These are phyloP conservation scores for Aspergillus novoparasiticus DNA, from an alignment of 2,329 filamentous ascomycete species.

Conservation along the genomic window DNA sequence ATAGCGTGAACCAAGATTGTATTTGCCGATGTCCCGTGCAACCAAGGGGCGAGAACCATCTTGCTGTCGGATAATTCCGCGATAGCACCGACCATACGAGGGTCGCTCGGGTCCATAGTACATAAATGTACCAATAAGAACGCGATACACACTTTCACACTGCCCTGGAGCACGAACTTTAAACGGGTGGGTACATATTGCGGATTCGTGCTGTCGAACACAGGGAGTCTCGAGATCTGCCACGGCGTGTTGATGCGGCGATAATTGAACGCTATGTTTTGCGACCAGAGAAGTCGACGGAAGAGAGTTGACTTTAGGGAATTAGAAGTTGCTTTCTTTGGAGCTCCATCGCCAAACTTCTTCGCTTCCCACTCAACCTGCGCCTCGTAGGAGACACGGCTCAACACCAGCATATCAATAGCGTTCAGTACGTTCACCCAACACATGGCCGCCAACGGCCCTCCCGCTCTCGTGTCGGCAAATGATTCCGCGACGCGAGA, in stretches of 20 bases:
- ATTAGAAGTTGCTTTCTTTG: background rate
- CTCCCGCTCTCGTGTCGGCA: conserved; percentile 10
- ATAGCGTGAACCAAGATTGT: conserved; percentile 5
- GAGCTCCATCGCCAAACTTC: background rate
- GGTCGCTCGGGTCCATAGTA: conserved; percentile 16
- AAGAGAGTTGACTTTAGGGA: background rate
- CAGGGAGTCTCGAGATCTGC: conserved; percentile 18
- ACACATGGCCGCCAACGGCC: conserved; percentile 22
- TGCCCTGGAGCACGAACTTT: conserved; percentile 12
- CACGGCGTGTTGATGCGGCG: conserved; percentile 27
- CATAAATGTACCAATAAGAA: conserved; percentile 12
- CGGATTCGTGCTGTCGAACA: background rate
- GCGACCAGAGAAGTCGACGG: conserved; percentile 12
- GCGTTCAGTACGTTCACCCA: conserved; percentile 27
- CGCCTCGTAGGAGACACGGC: conserved; percentile 18
- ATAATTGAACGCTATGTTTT: conserved; percentile 22
- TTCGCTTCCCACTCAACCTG: conserved; percentile 17
- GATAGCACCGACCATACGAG: conserved; percentile 2
- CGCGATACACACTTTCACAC: conserved; percentile 5
- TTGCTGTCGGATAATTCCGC: conserved; percentile 1
- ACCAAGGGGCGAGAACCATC: conserved; percentile 10
- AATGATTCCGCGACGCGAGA: conserved; percentile 2
- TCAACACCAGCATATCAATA: conserved; percentile 22
- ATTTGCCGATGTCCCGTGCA: background rate
- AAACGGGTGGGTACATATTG: conserved; percentile 5